Evolutionary conservation across 2,329 filamentous ascomycete species (phyloP).

Genomic region (Epichloe sylvatica): DNA sequence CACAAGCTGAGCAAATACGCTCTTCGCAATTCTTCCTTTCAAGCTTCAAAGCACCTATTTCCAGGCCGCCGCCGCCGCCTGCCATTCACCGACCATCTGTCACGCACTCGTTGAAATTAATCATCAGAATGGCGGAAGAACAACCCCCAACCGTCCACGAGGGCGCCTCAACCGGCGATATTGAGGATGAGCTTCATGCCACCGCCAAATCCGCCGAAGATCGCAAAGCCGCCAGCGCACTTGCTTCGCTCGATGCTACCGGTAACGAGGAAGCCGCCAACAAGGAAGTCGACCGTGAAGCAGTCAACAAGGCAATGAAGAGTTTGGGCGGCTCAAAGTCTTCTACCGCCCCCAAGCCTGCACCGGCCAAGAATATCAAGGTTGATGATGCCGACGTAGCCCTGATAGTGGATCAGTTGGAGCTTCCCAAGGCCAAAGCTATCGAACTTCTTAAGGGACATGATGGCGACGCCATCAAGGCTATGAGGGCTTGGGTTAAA

Average conservation of each 20-base stretch:
- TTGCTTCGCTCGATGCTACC: slow-evolving; percentile 49
- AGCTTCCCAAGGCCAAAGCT: slow-evolving; percentile 56
- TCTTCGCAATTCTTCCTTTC: too few relatives aligned
- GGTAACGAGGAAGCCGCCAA: slow-evolving; percentile 30
- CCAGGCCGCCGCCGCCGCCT: too few relatives aligned
- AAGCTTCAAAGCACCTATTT: too few relatives aligned
- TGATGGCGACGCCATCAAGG: slow-evolving; percentile 55
- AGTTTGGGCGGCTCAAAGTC: slow-evolving; percentile 31
- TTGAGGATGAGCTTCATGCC: slow-evolving; percentile 39
- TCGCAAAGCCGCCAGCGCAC: slow-evolving; percentile 60
- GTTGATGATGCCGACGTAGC: slow-evolving; percentile 58
- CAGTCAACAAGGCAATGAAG: slow-evolving; percentile 59
- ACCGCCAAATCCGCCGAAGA: slow-evolving; percentile 57
- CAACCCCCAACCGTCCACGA: slow-evolving; percentile 45
- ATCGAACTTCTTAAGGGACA: slow-evolving; percentile 60
- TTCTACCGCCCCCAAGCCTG: slow-evolving; percentile 13
- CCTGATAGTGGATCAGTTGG: slow-evolving; percentile 58
- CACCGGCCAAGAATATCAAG: slow-evolving; percentile 50
- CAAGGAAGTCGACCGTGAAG: slow-evolving; percentile 53
- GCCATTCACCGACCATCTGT: not conserved
- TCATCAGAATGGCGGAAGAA: slow-evolving; percentile 39
- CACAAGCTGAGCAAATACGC: too few relatives aligned
- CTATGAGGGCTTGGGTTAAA: slow-evolving; percentile 44
- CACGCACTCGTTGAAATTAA: not conserved
- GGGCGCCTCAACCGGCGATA: slow-evolving; percentile 44